Conservation (phyloP, 2,329 filamentous ascomycete genomes). For the Cladophialophora exuberans region DNA sequence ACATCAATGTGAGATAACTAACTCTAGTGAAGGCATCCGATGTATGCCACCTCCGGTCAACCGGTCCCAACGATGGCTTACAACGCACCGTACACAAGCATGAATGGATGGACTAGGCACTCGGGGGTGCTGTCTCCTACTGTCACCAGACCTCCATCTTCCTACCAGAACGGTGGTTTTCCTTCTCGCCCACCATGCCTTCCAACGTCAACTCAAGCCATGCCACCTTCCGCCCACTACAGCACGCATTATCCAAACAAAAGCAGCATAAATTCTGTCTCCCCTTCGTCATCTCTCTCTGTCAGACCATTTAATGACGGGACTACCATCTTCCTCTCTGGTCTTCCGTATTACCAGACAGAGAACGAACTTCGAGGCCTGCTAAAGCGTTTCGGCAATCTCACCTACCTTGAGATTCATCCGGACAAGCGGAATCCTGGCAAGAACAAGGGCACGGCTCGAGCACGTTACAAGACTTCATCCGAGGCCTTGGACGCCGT, state of each 20-base stretch:
- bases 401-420: constrained; percentile 29
- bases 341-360: constrained; percentile 24
- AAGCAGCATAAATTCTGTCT: background rate
- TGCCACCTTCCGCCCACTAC: background rate
- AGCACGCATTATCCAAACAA: background rate
- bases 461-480: constrained; percentile 21
- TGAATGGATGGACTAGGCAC: background rate
- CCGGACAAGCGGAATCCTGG: constrained; percentile 22
- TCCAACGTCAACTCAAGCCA: background rate
- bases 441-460: constrained; percentile 29
- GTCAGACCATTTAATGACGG: constrained; percentile 21
- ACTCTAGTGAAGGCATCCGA: background rate
- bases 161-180: background rate
- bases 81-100: constrained; percentile 9
- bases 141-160: background rate
- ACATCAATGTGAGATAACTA: background rate
- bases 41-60: constrained; percentile 1
- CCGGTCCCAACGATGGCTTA: background rate
- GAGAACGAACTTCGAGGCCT: constrained; percentile 24
- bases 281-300: background rate
- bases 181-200: background rate
- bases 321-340: constrained; percentile 26
- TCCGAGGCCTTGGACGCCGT: constrained; percentile 25
- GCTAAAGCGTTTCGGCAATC: constrained; percentile 22
- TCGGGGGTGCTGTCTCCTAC: background rate